phyloP scores from a whole-genome alignment of 2,329 filamentous ascomycete species.

The Aspergillus fumigatiaffinis region DNA sequence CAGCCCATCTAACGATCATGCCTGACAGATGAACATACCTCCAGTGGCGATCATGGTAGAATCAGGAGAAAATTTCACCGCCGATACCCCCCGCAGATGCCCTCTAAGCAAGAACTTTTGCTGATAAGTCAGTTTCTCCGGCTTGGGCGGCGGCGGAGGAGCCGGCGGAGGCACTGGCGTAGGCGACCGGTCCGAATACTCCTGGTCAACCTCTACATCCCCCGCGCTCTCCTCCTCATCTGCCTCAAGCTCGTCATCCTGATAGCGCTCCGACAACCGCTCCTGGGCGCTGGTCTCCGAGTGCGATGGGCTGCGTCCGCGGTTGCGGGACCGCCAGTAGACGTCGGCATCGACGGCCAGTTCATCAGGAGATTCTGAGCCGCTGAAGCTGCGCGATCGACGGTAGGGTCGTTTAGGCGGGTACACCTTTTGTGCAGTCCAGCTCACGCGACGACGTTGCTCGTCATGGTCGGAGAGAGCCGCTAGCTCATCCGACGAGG shows the following conservation, averaged over 20 bases:
- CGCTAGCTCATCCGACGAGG: conserved; percentile 40
- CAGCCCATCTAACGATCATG: neutral
- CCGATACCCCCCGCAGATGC: conserved; percentile 74
- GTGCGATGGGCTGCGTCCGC: conserved; percentile 7
- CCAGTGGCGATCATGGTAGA: conserved; percentile 84
- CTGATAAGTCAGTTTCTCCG: conserved; percentile 62
- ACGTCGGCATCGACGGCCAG: conserved; percentile 36
- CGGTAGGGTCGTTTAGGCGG: conserved; percentile 26
- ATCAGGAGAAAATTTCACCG: conserved; percentile 87
- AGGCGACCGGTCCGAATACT: conserved; percentile 28
- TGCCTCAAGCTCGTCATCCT: conserved; percentile 1
- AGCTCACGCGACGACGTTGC: conserved; percentile 35
- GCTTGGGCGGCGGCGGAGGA: conserved; percentile 45
- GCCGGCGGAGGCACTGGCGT: conserved; percentile 38
- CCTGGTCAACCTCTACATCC: conserved; percentile 7
- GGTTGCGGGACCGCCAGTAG: conserved; percentile 31
- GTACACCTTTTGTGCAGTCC: conserved; percentile 28
- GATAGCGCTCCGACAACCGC: conserved; percentile 1
- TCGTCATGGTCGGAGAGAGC: conserved; percentile 34
- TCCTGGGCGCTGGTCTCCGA: conserved; percentile 7
- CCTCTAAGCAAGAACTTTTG: conserved; percentile 69
- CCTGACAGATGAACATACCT: conserved; percentile 45
- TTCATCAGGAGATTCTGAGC: conserved; percentile 46
- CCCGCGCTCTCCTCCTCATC: neutral
- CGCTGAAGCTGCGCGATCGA: conserved; percentile 25